Base-by-base conservation (phyloP, 1,284 basidiomycete genomes). In the Trametes polyzona region DNA sequence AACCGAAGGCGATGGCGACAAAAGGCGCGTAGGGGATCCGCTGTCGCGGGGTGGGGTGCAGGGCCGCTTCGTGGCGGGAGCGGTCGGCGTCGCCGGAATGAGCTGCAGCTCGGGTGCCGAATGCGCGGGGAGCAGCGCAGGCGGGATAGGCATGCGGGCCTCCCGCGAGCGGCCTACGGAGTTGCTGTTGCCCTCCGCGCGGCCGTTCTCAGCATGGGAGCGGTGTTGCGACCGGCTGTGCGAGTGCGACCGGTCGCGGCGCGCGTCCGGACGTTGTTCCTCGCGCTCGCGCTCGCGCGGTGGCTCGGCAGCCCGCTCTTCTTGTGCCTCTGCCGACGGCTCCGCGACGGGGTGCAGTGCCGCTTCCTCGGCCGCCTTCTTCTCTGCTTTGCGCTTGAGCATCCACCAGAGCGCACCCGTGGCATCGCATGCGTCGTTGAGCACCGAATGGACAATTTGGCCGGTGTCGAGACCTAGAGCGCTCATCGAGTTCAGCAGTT, bases 371-470 rank as follows among this genome's bases (percentile, higher is more conserved):
- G 80, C 30, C 12, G 78, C 76, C 55, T 81, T 84, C 67, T 84
- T 87, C 71, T 92, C 88, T 9, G 87, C 81, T 67, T 88, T 92
- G 64, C 88, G 83, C 67, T 91, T 87, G 47, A 99, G 76, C 81
- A 98, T 92, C 97, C 97, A 99, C 96, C 96, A 99, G 11, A 94
- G 76, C 1, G 96, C 94, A 10, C 95, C 92, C 6, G 91, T 85
- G 0, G 92, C 82, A 72, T 99, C 96, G 69, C 96, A 99, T 0
- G 97, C 96, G 73, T 98, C 86, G 24, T 83, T 90, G 42, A 92
- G 80, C 7, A 98, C 95, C 1, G 91, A 95, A 71, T 99, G 96
- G 19, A 92, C 88, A 55, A 98, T 91, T 73, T 99, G 97, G 10
- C 93, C 94, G 0, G 92, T 92, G 70, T 99, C 96, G 61, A 98